Evolutionary conservation across 2,329 filamentous ascomycete species (phyloP).

Genomic region (Exophiala bonariae): DNA sequence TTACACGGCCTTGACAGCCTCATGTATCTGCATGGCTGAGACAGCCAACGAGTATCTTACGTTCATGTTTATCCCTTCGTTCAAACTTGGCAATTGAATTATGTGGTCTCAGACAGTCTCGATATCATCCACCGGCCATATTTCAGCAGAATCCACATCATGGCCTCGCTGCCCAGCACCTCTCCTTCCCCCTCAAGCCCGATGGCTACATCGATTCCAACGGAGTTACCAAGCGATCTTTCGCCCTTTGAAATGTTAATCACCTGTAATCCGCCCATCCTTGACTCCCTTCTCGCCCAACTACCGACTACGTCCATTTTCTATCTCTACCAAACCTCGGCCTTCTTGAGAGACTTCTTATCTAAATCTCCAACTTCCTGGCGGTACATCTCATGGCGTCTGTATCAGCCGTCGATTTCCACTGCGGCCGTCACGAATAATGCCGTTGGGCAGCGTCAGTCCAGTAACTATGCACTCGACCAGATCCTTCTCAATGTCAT

Average conservation of each 20-base stretch:
- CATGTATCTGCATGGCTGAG: conserved; percentile 6
- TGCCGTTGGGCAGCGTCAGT: conserved; percentile 44
- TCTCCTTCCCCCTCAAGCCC: not conserved
- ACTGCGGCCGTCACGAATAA: conserved; percentile 33
- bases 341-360: conserved; percentile 55
- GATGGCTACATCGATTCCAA: not conserved
- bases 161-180: conserved; percentile 52
- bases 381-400: conserved; percentile 60
- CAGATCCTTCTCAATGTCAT: conserved; percentile 57
- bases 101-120: not conserved
- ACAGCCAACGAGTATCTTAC: conserved; percentile 13
- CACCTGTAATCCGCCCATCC: conserved; percentile 57
- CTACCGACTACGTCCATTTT: conserved; percentile 57
- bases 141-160: not conserved
- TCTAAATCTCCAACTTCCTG: conserved; percentile 60
- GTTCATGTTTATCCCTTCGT: too few relatives aligned
- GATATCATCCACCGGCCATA: not conserved
- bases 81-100: not conserved
- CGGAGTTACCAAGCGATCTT: conserved; percentile 51
- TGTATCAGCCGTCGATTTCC: conserved; percentile 41
- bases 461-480: conserved; percentile 59
- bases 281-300: conserved; percentile 60
- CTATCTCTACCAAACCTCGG: conserved; percentile 59
- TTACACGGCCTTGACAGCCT: too few relatives aligned
- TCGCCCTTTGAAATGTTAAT: conserved; percentile 56